A percentile compares a stretch with the other conserved stretches of the same genome.
Evolutionary conservation across 2,329 filamentous ascomycete species (phyloP).

Genomic region (Biscogniauxia sp.): DNA sequence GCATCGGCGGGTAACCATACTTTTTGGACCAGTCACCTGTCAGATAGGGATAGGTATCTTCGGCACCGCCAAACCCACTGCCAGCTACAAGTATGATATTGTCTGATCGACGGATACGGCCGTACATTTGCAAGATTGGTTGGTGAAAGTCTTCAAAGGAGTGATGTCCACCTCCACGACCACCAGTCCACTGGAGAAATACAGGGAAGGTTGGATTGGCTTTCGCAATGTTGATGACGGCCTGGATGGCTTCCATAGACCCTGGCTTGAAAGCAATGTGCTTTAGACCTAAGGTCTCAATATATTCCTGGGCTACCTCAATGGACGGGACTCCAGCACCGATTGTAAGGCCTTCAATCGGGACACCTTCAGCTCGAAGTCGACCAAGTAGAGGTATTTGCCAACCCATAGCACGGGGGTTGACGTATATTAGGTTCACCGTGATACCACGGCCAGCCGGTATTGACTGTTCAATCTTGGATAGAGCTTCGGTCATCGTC

Average conservation of each 20-base stretch:
- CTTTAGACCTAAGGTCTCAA: conserved; percentile 86
- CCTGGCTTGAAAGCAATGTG: conserved; percentile 95
- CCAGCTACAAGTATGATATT: conserved; percentile 90
- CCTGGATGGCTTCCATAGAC: conserved; percentile 82
- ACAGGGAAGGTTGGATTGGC: conserved; percentile 94
- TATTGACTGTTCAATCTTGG: conserved; percentile 80
- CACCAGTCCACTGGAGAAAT: conserved; percentile 91
- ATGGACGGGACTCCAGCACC: conserved; percentile 92
- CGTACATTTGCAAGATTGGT: conserved; percentile 88
- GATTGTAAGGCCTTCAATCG: conserved; percentile 89
- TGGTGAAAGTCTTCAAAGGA: conserved; percentile 95
- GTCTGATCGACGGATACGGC: conserved; percentile 76
- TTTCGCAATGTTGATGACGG: conserved; percentile 88
- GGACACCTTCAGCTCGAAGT: conserved; percentile 79
- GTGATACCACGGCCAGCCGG: conserved; percentile 84
- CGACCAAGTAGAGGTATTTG: conserved; percentile 82
- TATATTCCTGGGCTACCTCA: conserved; percentile 90
- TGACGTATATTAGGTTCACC: conserved; percentile 88
- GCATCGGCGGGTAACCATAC: conserved; percentile 88
- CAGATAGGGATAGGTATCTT: conserved; percentile 90
- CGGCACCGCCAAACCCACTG: conserved; percentile 85
- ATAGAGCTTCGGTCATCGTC: conserved; percentile 77
- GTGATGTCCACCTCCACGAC: conserved; percentile 90
- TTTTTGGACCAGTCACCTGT: conserved; percentile 85
- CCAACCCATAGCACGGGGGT: conserved; percentile 86